Evolutionary conservation across 169 alveolate species (phyloP).

Genomic region (Cryptosporidium baileyi): DNA sequence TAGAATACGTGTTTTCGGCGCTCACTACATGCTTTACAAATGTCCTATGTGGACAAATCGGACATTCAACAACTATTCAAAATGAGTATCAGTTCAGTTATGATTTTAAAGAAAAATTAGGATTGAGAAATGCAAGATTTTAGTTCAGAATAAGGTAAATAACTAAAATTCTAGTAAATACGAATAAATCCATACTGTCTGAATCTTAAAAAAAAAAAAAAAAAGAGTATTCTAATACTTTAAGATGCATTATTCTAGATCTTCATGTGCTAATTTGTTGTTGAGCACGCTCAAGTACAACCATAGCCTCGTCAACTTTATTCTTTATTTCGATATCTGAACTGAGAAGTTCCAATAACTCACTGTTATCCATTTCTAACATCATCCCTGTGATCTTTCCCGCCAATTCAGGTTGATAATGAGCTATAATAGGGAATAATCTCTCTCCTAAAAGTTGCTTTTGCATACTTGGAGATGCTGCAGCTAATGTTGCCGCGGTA

Average conservation of each 20-base stretch:
- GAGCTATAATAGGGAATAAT: conserved; percentile 89
- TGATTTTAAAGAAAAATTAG: too few species aligned
- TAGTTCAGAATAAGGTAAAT: too few species aligned
- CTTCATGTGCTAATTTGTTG: conserved; percentile 48
- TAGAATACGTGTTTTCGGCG: too few species aligned
- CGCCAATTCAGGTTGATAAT: conserved; percentile 91
- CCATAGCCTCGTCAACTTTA: conserved; percentile 91
- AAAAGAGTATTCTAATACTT: neutral
- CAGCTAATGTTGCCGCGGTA: conserved; percentile 84
- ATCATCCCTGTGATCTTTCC: conserved; percentile 95
- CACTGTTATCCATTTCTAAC: conserved; percentile 95
- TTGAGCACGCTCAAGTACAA: conserved; percentile 84
- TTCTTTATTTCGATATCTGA: conserved; percentile 87
- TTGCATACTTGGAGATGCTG: conserved; percentile 88
- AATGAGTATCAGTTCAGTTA: too few species aligned
- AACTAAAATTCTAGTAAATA: too few species aligned
- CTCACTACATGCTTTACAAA: too few species aligned
- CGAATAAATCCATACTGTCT: too few species aligned
- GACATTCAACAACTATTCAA: too few species aligned
- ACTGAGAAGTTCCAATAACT: conserved; percentile 87
- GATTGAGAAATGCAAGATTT: too few species aligned
- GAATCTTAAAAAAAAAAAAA: neutral
- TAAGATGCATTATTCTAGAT: too few species aligned
- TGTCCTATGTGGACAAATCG: too few species aligned
- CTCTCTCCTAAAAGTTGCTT: conserved; percentile 94